Conservation (phyloP, 805 yeast genomes). For the Candida pseudofarinosa region DNA sequence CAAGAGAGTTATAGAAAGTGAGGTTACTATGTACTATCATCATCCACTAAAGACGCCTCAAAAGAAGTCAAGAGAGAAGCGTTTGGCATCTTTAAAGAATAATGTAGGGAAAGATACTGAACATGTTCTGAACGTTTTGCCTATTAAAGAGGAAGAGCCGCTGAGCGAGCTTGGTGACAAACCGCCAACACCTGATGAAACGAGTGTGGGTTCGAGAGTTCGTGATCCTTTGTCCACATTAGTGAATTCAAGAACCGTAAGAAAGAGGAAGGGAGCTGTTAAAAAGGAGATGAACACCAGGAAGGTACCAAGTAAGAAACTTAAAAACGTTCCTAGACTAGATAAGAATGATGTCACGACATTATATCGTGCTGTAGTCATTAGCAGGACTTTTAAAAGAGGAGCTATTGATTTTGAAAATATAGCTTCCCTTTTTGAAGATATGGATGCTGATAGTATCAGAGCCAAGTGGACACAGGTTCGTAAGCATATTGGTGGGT, state of each 20-base stretch:
- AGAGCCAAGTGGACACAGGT: conserved; percentile 69
- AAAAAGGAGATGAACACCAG: conserved; percentile 3
- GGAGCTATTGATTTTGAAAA: conserved; percentile 62
- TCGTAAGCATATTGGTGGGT: conserved; percentile 45
- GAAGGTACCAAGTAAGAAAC: conserved; percentile 8
- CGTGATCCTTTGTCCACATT: conserved; percentile 9
- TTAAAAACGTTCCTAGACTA: conserved; percentile 17
- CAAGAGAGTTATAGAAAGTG: conserved; percentile 24
- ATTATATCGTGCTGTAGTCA: conserved; percentile 61
- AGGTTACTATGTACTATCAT: conserved; percentile 19
- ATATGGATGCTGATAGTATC: conserved; percentile 39
- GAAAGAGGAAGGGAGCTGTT: conserved; percentile 9
- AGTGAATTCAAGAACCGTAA: conserved; percentile 10
- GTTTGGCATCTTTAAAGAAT: conserved; percentile 16
- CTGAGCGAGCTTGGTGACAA: neutral
- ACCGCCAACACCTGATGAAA: neutral
- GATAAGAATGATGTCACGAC: conserved; percentile 47
- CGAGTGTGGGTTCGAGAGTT: neutral
- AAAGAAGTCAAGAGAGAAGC: conserved; percentile 5
- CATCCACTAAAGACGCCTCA: conserved; percentile 2
- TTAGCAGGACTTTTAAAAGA: conserved; percentile 56
- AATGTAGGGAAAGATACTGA: neutral
- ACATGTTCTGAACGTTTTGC: neutral
- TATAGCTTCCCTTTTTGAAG: conserved; percentile 49
- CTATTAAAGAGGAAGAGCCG: neutral